phyloP scores from a whole-genome alignment of 345 rosid species.

The Litchi chinensis region DNA sequence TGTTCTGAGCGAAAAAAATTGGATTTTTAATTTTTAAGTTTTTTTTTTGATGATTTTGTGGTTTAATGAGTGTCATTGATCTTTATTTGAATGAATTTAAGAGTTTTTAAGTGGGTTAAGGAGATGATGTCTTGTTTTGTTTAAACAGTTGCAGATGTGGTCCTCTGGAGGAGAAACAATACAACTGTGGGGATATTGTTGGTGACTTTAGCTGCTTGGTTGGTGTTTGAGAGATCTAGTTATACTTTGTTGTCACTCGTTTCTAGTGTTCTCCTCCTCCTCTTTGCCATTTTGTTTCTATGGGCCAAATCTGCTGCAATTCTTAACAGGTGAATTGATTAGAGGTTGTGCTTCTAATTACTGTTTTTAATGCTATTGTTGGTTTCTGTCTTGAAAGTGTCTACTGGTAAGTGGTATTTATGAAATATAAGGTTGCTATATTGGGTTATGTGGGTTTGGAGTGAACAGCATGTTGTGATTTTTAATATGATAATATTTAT shows the following conservation, averaged over 20 bases:
- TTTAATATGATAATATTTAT: background rate
- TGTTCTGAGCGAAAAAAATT: background rate
- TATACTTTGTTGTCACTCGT: constrained; percentile 82
- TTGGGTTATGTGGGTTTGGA: background rate
- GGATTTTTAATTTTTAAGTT: background rate
- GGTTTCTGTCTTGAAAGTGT: background rate
- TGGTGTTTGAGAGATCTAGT: constrained; percentile 83
- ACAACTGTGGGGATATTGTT: constrained; percentile 61
- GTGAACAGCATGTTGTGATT: background rate
- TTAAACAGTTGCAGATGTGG: constrained; percentile 85
- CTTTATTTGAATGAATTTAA: constrained; percentile 2
- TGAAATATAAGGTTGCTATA: background rate
- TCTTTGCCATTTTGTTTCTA: constrained; percentile 69
- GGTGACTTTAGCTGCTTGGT: constrained; percentile 77
- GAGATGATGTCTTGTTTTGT: constrained; percentile 7
- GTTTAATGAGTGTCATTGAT: background rate
- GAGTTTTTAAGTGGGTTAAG: constrained; percentile 6
- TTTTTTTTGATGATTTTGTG: background rate
- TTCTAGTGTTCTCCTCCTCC: constrained; percentile 89
- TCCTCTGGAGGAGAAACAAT: constrained; percentile 80
- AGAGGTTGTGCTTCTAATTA: constrained; percentile 9
- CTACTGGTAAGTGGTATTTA: background rate
- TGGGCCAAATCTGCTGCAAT: constrained; percentile 98
- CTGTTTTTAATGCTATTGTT: background rate
- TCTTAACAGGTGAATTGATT: constrained; percentile 67